A percentile compares a stretch with the other conserved stretches of the same genome.
Evolutionary conservation across 805 yeast genomes (phyloP).

Genomic region (Sugiyamaella mastotermitis): DNA sequence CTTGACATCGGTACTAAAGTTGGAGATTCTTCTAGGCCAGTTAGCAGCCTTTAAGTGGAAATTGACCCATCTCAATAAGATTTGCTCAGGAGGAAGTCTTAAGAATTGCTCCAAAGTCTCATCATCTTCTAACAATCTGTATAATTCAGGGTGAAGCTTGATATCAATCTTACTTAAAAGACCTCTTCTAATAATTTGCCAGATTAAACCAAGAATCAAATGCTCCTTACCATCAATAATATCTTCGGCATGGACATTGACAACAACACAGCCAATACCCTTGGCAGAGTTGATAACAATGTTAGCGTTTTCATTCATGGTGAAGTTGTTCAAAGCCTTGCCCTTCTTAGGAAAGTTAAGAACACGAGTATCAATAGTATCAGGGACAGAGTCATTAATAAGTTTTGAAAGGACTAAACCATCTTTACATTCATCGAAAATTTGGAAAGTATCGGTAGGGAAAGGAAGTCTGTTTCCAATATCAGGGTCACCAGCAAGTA

Average conservation of each 20-base stretch:
- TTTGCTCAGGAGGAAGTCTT: conserved; percentile 96
- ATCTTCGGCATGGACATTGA: conserved; percentile 95
- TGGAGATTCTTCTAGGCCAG: conserved; percentile 77
- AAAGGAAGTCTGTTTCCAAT: conserved; percentile 83
- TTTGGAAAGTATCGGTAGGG: conserved; percentile 88
- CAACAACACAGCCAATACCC: conserved; percentile 98
- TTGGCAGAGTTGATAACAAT: conserved; percentile 97
- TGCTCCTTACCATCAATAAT: conserved; percentile 96
- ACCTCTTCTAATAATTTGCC: conserved; percentile 98
- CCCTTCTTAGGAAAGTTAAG: conserved; percentile 80
- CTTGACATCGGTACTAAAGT: conserved; percentile 80
- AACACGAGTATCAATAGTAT: conserved; percentile 97
- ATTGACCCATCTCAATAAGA: conserved; percentile 94
- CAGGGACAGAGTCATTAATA: conserved; percentile 96
- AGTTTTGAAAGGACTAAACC: conserved; percentile 89
- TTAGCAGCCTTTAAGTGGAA: conserved; percentile 91
- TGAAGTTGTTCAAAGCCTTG: conserved; percentile 83
- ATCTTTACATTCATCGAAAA: conserved; percentile 94
- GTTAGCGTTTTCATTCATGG: conserved; percentile 94
- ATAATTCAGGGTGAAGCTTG: conserved; percentile 92
- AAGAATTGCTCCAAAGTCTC: conserved; percentile 95
- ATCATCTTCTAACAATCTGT: conserved; percentile 89
- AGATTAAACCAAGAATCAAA: conserved; percentile 86
- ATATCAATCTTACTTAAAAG: conserved; percentile 91
- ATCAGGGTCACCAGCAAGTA: conserved; percentile 80